A percentile compares a stretch with the other conserved stretches of the same genome.
phyloP scores from a whole-genome alignment of 169 alveolate species.

The Eimeria maxima region DNA sequence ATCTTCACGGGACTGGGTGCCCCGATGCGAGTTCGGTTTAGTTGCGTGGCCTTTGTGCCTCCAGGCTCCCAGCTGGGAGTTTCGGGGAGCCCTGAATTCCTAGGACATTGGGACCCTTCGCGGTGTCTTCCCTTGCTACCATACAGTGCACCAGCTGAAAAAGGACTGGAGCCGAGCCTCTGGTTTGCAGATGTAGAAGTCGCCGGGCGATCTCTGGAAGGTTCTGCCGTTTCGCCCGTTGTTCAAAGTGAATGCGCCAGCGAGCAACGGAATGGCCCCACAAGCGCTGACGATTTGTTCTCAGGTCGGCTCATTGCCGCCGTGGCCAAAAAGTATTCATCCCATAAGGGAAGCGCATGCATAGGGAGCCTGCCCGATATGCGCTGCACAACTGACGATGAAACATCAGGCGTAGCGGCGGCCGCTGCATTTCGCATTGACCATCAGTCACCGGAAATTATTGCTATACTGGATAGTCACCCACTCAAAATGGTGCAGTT shows the following conservation, averaged over 20 bases:
- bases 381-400: conserved; percentile 6
- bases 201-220: neutral
- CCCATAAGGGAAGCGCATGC: neutral
- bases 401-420: conserved; percentile 55
- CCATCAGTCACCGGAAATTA: conserved; percentile 56
- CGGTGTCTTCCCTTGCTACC: conserved; percentile 79
- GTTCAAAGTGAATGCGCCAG: conserved; percentile 39
- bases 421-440: conserved; percentile 71
- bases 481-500: conserved; percentile 62
- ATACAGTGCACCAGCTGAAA: conserved; percentile 58
- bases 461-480: conserved; percentile 66
- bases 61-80: conserved; percentile 83
- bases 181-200: conserved; percentile 82
- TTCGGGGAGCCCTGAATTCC: conserved; percentile 76
- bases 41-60: conserved; percentile 81
- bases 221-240: neutral
- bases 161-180: conserved; percentile 80
- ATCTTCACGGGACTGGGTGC: neutral
- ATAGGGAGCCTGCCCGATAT: neutral
- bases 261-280: neutral
- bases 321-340: neutral
- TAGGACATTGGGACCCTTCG: conserved; percentile 74
- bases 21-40: conserved; percentile 75
- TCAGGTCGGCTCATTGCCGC: conserved; percentile 64
- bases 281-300: neutral